Conservation (phyloP, 2,329 filamentous ascomycete species). For the Cladosporium phlei region DNA sequence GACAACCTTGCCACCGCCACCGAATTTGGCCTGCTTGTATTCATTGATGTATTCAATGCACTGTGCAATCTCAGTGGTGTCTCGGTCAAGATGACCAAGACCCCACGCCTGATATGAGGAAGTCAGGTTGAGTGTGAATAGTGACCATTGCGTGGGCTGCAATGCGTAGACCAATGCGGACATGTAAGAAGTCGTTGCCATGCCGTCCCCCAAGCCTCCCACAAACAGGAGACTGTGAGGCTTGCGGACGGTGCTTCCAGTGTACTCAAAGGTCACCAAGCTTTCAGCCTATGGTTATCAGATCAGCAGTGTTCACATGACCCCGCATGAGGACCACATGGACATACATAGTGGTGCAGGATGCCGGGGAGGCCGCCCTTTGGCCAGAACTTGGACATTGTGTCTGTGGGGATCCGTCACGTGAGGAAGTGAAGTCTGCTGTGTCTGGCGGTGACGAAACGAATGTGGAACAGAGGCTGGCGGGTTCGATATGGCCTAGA, state of each 20-base stretch:
- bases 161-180: constrained; percentile 22
- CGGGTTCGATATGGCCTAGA: background rate
- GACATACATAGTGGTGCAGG: constrained; percentile 28
- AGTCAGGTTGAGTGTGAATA: constrained; percentile 39
- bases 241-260: constrained; percentile 24
- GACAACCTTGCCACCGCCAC: constrained; percentile 50
- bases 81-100: constrained; percentile 46
- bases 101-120: constrained; percentile 55
- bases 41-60: constrained; percentile 49
- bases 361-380: constrained; percentile 24
- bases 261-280: constrained; percentile 38
- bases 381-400: constrained; percentile 28
- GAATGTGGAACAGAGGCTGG: constrained; percentile 1
- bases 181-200: constrained; percentile 24
- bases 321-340: background rate
- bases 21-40: constrained; percentile 15
- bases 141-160: constrained; percentile 40
- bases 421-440: background rate
- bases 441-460: background rate
- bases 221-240: constrained; percentile 27
- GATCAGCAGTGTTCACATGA: constrained; percentile 1
- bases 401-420: constrained; percentile 4
- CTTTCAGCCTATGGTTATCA: constrained; percentile 33
- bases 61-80: constrained; percentile 50
- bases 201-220: constrained; percentile 25